Conservation (phyloP, 441 rosid genomes). For the Eruca vesicaria region DNA sequence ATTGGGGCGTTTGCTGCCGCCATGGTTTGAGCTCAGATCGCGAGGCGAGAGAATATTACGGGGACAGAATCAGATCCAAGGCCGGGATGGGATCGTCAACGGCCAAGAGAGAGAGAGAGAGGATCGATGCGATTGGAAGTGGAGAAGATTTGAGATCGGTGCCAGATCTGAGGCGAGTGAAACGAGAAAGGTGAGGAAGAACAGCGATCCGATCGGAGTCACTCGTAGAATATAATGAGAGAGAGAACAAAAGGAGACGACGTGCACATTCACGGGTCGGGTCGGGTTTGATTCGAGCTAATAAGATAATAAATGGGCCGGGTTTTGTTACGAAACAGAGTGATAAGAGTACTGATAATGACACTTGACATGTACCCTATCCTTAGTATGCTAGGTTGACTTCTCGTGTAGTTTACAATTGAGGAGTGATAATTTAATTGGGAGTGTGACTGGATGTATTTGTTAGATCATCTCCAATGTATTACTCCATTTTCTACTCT, state of each 20-base stretch:
- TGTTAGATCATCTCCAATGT: too few relatives aligned
- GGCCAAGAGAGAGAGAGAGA: conserved; percentile 20
- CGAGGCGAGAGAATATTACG: conserved; percentile 32
- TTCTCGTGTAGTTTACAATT: neutral
- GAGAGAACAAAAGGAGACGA: conserved; percentile 17
- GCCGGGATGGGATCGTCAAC: conserved; percentile 40
- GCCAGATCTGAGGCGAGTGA: conserved; percentile 64
- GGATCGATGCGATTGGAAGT: neutral
- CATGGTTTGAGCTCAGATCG: conserved; percentile 59
- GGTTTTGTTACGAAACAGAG: neutral
- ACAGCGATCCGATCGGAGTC: conserved; percentile 41
- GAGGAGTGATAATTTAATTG: too few relatives aligned
- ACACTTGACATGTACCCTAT: neutral
- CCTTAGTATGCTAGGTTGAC: neutral
- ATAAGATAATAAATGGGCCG: neutral
- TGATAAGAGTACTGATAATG: neutral
- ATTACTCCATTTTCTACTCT: too few relatives aligned
- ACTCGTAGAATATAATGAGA: conserved; percentile 26
- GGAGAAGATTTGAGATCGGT: conserved; percentile 39
- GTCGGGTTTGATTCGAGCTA: neutral
- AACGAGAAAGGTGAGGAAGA: conserved; percentile 27
- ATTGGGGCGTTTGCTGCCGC: conserved; percentile 71
- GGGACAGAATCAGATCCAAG: conserved; percentile 51
- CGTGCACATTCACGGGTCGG: conserved; percentile 18
- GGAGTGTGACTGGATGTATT: too few relatives aligned